A percentile compares a stretch with the other conserved stretches of the same genome.
Conservation (phyloP, 176 grass and related monocot genomes). For the Elymus sibiricus region DNA sequence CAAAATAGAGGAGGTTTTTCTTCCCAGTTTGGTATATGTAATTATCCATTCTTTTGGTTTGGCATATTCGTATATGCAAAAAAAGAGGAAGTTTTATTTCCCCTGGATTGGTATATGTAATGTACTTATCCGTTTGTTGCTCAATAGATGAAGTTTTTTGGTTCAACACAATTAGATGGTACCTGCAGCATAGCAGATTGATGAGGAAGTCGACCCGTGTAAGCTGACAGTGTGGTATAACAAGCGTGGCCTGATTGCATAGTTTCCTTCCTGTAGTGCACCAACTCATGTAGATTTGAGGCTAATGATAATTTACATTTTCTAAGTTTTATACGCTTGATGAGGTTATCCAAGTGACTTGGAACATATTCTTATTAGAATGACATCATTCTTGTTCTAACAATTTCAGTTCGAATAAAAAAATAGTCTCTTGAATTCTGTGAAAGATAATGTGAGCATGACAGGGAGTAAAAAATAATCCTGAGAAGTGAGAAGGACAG, state of each 20-base stretch:
- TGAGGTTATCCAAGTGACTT: neutral
- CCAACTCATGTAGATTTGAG: neutral
- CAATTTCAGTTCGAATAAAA: neutral
- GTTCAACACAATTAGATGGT: neutral
- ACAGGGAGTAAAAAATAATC: neutral
- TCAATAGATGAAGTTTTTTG: neutral
- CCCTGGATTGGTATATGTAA: neutral
- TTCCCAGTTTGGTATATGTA: neutral
- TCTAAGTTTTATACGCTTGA: neutral
- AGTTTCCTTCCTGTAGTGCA: neutral
- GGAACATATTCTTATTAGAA: neutral
- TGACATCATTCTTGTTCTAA: neutral
- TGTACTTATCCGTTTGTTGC: too few species aligned
- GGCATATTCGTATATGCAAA: too few species aligned
- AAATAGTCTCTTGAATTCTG: neutral
- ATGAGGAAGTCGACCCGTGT: neutral
- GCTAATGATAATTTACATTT: neutral
- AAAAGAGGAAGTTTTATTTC: too few species aligned
- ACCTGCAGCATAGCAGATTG: neutral
- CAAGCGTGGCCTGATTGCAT: neutral
- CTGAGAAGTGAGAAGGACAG: too few species aligned
- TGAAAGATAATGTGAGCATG: neutral
- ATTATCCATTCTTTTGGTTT: neutral
- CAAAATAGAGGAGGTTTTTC: too few species aligned
- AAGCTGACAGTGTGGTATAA: neutral